phyloP scores from a whole-genome alignment of 108 stramenopile species.

The Fragilariopsis cylindrus region DNA sequence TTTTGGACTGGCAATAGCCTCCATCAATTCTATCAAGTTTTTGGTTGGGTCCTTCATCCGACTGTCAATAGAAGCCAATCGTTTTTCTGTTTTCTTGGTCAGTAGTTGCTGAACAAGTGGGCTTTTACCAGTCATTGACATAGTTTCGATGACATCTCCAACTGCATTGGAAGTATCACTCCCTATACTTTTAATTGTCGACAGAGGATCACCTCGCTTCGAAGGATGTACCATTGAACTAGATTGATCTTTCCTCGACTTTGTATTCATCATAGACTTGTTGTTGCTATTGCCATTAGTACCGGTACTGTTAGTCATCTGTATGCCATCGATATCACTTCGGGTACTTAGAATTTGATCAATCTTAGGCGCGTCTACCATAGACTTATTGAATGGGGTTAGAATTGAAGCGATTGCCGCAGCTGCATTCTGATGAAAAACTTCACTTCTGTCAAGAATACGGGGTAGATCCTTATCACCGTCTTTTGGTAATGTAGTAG shows the following conservation, averaged over 20 bases:
- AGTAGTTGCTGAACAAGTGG: slow-evolving; percentile 30
- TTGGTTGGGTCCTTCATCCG: slow-evolving; percentile 64
- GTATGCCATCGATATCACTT: slow-evolving; percentile 2
- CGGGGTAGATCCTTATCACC: neutral
- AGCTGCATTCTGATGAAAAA: slow-evolving; percentile 62
- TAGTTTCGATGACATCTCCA: neutral
- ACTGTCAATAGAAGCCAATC: slow-evolving; percentile 31
- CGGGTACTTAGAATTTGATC: slow-evolving; percentile 1
- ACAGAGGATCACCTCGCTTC: neutral
- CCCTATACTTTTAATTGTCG: neutral
- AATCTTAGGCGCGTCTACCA: neutral
- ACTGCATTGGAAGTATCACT: neutral
- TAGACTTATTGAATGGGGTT: slow-evolving; percentile 23
- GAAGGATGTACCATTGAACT: neutral
- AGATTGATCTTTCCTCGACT: neutral
- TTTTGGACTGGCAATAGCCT: slow-evolving; percentile 43
- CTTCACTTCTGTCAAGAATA: slow-evolving; percentile 37
- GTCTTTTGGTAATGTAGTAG: neutral
- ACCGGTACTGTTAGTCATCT: neutral
- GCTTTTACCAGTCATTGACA: slow-evolving; percentile 8
- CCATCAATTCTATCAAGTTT: slow-evolving; percentile 51
- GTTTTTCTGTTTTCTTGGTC: slow-evolving; percentile 19
- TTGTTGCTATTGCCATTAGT: neutral
- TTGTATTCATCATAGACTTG: neutral
- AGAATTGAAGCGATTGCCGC: slow-evolving; percentile 52